These are phyloP conservation scores for Rhodosporidiobolus sp. DNA, from an alignment of 768 basidiomycete genomes.

Conservation along the genomic window DNA sequence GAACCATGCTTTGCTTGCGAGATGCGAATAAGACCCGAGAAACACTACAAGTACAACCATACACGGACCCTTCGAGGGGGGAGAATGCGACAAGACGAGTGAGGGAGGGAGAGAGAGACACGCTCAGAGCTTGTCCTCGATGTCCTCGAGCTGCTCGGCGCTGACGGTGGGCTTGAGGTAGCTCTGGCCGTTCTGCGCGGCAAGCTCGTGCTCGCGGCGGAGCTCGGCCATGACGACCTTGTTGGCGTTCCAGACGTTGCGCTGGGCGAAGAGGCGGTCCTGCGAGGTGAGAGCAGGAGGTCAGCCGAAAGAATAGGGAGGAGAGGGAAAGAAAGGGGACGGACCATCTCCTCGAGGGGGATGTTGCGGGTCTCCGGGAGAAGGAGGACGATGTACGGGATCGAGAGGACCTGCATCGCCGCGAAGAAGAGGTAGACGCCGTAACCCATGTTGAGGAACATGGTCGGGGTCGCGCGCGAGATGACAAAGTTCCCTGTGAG, in stretches of 20 bases:
- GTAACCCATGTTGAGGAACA: conserved; percentile 44
- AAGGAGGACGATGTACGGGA: conserved; percentile 53
- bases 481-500: conserved; percentile 43
- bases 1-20: too few relatives aligned
- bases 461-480: conserved; percentile 47
- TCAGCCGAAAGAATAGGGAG: not conserved
- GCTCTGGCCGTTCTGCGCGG: not conserved
- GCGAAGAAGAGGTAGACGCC: conserved; percentile 48
- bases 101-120: too few relatives aligned
- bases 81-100: too few relatives aligned
- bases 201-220: conserved; percentile 1
- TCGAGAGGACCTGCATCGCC: conserved; percentile 45
- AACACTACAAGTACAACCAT: too few relatives aligned
- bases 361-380: conserved; percentile 54
- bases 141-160: conserved; percentile 12
- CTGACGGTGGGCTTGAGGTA: conserved; percentile 16
- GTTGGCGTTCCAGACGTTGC: conserved; percentile 25
- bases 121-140: too few relatives aligned
- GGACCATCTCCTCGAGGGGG: conserved; percentile 55
- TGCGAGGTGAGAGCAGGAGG: not conserved
- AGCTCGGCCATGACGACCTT: conserved; percentile 25
- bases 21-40: too few relatives aligned
- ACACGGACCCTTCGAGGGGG: too few relatives aligned
- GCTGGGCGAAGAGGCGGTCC: conserved; percentile 22
- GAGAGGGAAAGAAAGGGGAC: not conserved